Base-by-base conservation (phyloP, 1,139 yeast species). In the Magnusiomyces magnusii region DNA sequence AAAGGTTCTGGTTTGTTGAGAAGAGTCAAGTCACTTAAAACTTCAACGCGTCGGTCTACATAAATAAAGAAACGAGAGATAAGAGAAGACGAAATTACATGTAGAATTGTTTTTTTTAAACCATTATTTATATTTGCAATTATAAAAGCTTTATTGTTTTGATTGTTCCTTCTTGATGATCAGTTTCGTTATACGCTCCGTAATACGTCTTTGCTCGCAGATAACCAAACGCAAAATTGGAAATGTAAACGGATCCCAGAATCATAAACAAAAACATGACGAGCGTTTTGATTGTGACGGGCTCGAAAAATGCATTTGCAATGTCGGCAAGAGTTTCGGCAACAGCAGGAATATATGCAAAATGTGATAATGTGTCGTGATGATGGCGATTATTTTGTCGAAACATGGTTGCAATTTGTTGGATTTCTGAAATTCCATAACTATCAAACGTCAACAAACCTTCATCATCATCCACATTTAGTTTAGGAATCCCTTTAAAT, bases 241-340 rank as follows among this genome's bases (percentile, higher is more conserved):
- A 74, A 19, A 72, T 66, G 27, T 76, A 71, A 53, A 60, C 42
- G 24, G 77, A 66, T 2, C 57, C 65, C n/a, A 28, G 76, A 10
- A 47, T 57, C 34, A 53, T 28, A 1, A 50, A 19, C 75, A 61
- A 74, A 23, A 76, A 63, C 7, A 73, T 57, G 2, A 73, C 61
- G 15, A 86, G 72, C 2, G 91, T 77, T 69, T 86, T 86, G 83
- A 87, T 83, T 34, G 85, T 80, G 47, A 89, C 81, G 1, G 89
- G 87, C 49, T 80, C 82, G 34, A 87, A 75, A 65, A 90, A 86
- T 1, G 89, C 86, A 69, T 89, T 86, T 44, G 88, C 74, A 17
- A 87, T 83, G 62, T 86, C 95, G 0, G 93, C 95, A 62, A 87
- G 74, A 0, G 91, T 80, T 64, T 85, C 89, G 1, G 95, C 95